Base-by-base conservation (phyloP, 108 stramenopile genomes). In the Seminavis robusta region DNA sequence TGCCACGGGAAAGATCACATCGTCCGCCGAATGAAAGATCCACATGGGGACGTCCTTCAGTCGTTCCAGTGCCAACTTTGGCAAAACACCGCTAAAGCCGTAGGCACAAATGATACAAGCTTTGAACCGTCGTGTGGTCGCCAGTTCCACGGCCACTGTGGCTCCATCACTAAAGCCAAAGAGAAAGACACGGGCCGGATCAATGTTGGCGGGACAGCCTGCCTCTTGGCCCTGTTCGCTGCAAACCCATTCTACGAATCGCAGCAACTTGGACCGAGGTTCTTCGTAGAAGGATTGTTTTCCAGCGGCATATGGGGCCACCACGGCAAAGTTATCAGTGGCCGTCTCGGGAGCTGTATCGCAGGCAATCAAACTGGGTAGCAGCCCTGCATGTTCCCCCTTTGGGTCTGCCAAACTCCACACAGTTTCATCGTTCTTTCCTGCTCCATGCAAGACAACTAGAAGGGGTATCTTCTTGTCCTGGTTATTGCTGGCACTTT, bases 121-220 rank as follows among this genome's bases (percentile, higher is more conserved):
- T 16, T 61, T 43, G 59, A 92, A 92, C 38, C 71, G 52, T 44
- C 69, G 53, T 2, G 90, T 88, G 9, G 90, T 92, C 39, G 76
- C 55, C 31, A 92, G 52, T 39, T 92, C 90, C 8, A 92, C 73
- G 4, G 80, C 83, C 9, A 86, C 77, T 16, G 84, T 92, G 24
- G 90, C 81, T 9, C 90, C 90, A 52, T 92, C 90, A 3, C 80
- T 81, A 55, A 92, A 92, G 1, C 90, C 90, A 65, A 91, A 85
- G 10, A 91, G 45, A 33, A 67, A 74, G 16, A 83, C 56, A 17
- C 73, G 71, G 37, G 62, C 63, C 1, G 67, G 72, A 56, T 85
- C 73, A 52, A 83, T 63, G 37, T 53, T 47, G 29, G 38, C 29
- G 19, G 49, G 64, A 47, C 46, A 65, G 16, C 56, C 56, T 25